Conservation (phyloP, 176 grass and related monocot species). For the Paspalum notatum region DNA sequence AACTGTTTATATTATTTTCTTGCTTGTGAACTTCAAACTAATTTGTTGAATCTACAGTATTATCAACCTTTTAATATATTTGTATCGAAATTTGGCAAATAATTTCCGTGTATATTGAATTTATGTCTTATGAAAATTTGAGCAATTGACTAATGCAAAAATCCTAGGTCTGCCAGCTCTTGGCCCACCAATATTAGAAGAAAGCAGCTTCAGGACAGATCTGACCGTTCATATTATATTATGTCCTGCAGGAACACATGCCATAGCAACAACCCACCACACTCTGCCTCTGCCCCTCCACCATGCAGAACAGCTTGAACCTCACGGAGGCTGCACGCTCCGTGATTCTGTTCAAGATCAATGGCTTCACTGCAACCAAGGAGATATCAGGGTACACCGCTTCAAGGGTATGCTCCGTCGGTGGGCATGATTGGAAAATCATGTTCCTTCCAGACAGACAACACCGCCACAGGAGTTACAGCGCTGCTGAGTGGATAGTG, state of each 20-base stretch:
- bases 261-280: background rate
- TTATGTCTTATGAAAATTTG: too few relatives aligned
- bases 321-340: background rate
- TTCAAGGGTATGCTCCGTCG: background rate
- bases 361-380: background rate
- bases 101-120: background rate
- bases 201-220: too few relatives aligned
- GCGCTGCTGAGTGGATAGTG: background rate
- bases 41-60: too few relatives aligned
- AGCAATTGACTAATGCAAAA: too few relatives aligned
- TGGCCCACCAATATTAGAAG: too few relatives aligned
- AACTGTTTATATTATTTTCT: too few relatives aligned
- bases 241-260: background rate
- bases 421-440: slow-evolving; percentile 28
- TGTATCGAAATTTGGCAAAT: background rate
- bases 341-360: slow-evolving; percentile 34
- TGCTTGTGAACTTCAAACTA: too few relatives aligned
- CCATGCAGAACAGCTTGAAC: background rate
- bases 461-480: background rate
- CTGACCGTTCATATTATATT: background rate
- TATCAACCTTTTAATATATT: background rate
- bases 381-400: background rate
- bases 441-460: background rate
- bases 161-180: too few relatives aligned
- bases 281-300: background rate